Base-by-base conservation (phyloP, 73 alveolate genomes). In the Symbiodinium natans region DNA sequence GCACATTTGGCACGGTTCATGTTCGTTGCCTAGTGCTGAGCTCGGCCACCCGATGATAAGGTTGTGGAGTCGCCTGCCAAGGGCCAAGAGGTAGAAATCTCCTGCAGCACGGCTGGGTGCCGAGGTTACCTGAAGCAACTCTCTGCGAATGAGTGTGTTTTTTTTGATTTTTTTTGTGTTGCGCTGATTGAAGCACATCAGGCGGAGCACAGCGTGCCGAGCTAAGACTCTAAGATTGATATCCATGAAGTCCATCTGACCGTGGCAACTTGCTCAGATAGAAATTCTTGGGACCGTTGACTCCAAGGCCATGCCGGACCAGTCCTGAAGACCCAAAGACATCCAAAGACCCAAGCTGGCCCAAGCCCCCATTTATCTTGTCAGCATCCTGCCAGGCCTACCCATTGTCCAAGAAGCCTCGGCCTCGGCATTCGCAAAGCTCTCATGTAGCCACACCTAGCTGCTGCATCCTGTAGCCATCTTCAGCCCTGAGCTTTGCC, bases 231-330 rank as follows among this genome's bases (percentile, higher is more conserved):
- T 27, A 99, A 80, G 98, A 13, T 52, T 52, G 1, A 29, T 29
- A 2, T 52, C 71, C 17, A 23, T 52, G 5, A 6, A 2, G 23
- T 29, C 21, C 1, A 52, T 4, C 29, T 29, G 0, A 5, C 15
- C 39, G 39, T 68, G 39, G 0, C 38, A 8, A 25, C 31, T 19
- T 3, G 3, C 82, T 29, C 82, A 86, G 94, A 52, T 86, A 2
- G 59, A 86, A 25, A 99, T 99, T 71, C 99, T 99, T 85, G 99
- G 99, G 34, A 86, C 99, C 21, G 99, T 99, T 82, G 99, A 99
- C 46, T 99, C 99, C 80, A 99, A 99, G 82, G 99, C 52, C 27
- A 11, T 11, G 80, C 80, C 80, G 80, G 80, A 29, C 71, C 71
- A 13, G 71, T 59, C 34, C 77, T 23, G 2, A 15, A 27, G 77